Percentiles rank a stretch among this genome's conserved stretches.
These are phyloP conservation scores for Neopestalotiopsis rosae DNA, from an alignment of 2,329 filamentous ascomycete species.

Conservation along the genomic window DNA sequence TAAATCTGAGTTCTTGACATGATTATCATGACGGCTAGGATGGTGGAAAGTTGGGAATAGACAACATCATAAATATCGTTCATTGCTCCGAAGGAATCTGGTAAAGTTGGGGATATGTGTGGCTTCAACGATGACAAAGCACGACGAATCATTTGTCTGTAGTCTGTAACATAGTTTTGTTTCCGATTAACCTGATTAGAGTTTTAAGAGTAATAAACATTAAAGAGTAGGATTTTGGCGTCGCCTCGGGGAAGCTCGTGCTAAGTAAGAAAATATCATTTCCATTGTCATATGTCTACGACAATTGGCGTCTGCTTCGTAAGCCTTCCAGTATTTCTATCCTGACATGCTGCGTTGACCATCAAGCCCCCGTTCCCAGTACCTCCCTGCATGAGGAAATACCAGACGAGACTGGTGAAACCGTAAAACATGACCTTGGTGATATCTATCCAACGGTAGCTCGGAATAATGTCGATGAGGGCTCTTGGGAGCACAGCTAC, in stretches of 20 bases:
- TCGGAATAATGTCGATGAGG: slow-evolving; percentile 53
- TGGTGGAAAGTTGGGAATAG: not conserved
- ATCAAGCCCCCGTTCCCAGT: slow-evolving; percentile 50
- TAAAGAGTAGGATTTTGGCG: not conserved
- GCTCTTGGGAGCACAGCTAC: slow-evolving; percentile 38
- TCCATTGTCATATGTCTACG: slow-evolving; percentile 29
- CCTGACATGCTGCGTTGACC: slow-evolving; percentile 63
- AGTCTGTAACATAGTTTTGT: not conserved
- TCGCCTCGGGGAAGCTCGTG: not conserved
- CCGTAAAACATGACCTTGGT: slow-evolving; percentile 50
- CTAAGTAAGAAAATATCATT: not conserved
- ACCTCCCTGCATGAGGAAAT: slow-evolving; percentile 61
- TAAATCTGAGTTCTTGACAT: slow-evolving; percentile 14
- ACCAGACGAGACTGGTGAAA: slow-evolving; percentile 55
- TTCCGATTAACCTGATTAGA: not conserved
- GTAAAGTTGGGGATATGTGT: not conserved
- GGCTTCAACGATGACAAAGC: not conserved
- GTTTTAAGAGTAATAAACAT: not conserved
- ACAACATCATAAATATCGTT: not conserved
- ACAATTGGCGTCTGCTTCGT: slow-evolving; percentile 42
- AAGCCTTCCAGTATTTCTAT: slow-evolving; percentile 56
- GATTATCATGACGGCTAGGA: not conserved
- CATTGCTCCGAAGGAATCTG: not conserved
- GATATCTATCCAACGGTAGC: slow-evolving; percentile 52
- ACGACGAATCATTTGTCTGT: slow-evolving; percentile 4